Percentiles rank a stretch among this genome's conserved stretches.
These are phyloP conservation scores for Pilatotrama ljubarskyi DNA, from an alignment of 768 basidiomycete species.

Conservation along the genomic window DNA sequence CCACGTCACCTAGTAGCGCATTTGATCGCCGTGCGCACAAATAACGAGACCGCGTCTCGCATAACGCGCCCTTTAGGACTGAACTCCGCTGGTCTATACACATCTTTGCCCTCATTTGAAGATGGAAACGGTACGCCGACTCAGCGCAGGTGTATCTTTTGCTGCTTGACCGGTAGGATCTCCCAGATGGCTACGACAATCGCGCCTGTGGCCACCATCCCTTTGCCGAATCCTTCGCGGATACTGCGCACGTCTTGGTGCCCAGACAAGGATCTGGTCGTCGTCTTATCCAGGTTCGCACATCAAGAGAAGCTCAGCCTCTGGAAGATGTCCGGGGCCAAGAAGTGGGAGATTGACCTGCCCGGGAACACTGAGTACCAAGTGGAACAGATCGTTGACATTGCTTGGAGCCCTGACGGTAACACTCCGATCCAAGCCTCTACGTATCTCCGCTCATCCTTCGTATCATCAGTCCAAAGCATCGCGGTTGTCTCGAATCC, in stretches of 20 bases:
- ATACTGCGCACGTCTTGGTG: slow-evolving; percentile 69
- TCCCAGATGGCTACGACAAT: slow-evolving; percentile 38
- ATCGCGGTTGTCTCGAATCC: slow-evolving; percentile 73
- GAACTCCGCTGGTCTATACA: not conserved
- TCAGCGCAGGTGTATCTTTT: not conserved
- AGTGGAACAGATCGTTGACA: slow-evolving; percentile 49
- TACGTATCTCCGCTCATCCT: slow-evolving; percentile 9
- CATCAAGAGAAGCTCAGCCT: slow-evolving; percentile 70
- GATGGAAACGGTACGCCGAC: too few species aligned
- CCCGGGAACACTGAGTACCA: slow-evolving; percentile 23
- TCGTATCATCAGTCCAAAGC: slow-evolving; percentile 47
- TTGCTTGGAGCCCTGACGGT: slow-evolving; percentile 88
- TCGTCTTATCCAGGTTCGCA: slow-evolving; percentile 65
- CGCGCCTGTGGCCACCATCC: slow-evolving; percentile 55
- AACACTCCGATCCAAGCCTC: slow-evolving; percentile 22
- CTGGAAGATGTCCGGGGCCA: slow-evolving; percentile 80
- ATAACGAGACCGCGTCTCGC: not conserved
- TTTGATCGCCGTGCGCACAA: not conserved
- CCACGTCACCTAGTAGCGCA: not conserved
- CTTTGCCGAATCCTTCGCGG: slow-evolving; percentile 57
- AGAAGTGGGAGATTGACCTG: slow-evolving; percentile 74
- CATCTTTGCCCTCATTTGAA: too few species aligned
- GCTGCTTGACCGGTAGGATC: not conserved
- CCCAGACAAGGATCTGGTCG: slow-evolving; percentile 81
- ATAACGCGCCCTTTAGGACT: not conserved